Conservation (phyloP, 441 rosid genomes). For the Croton laevigatus region DNA sequence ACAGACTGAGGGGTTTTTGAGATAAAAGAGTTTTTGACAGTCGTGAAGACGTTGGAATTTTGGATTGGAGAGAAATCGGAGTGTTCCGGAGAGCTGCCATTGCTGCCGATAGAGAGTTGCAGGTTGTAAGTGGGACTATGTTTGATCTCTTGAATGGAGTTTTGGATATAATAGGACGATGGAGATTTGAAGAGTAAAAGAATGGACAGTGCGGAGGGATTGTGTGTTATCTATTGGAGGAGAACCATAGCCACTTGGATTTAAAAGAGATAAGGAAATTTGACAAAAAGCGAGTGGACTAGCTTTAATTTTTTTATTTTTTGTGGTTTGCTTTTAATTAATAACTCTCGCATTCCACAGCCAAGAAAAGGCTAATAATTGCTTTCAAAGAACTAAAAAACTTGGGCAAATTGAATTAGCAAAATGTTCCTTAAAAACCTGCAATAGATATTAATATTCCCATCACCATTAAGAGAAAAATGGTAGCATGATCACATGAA, state of each 20-base stretch:
- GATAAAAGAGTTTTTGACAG: conserved; percentile 34
- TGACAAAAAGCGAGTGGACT: background rate
- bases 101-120: background rate
- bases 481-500: no score
- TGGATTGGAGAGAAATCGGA: conserved; percentile 52
- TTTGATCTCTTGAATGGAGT: background rate
- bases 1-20: conserved; percentile 37
- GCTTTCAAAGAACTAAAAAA: no score
- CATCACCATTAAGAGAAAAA: no score
- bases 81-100: conserved; percentile 68
- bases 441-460: no score
- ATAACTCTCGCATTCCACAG: no score
- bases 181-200: conserved; percentile 4
- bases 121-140: background rate
- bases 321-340: no score
- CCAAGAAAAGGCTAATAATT: no score
- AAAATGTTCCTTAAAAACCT: no score
- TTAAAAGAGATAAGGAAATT: background rate
- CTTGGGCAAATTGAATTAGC: no score
- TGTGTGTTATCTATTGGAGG: conserved; percentile 18
- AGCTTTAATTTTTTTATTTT: no score
- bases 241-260: conserved; percentile 12
- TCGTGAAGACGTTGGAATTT: conserved; percentile 39
- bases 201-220: conserved; percentile 16
- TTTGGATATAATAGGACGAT: conserved; percentile 8